Conservation (phyloP, 2,329 filamentous ascomycete genomes). For the Sphaerulina populicola region DNA sequence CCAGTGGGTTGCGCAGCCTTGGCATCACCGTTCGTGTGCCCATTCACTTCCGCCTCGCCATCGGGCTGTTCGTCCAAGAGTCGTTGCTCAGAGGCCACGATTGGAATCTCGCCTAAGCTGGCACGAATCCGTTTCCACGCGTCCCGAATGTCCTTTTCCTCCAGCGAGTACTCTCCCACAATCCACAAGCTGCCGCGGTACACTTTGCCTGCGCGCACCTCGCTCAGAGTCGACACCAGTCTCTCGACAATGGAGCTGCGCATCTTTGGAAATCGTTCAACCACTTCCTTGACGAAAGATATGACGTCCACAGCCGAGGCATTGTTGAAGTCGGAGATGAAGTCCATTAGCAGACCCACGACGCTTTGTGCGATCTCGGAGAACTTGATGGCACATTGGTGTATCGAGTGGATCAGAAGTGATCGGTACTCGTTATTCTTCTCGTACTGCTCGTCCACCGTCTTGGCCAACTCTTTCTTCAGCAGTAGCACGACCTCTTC, state of each 20-base stretch:
- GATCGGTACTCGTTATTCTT: slow-evolving; percentile 95
- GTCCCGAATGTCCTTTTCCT: slow-evolving; percentile 87
- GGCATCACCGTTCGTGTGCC: slow-evolving; percentile 71
- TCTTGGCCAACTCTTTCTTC: slow-evolving; percentile 97
- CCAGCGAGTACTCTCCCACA: slow-evolving; percentile 90
- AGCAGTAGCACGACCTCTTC: slow-evolving; percentile 92
- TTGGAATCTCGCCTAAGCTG: slow-evolving; percentile 92
- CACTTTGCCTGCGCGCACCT: slow-evolving; percentile 93
- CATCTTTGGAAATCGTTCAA: slow-evolving; percentile 91
- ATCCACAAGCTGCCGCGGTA: slow-evolving; percentile 97
- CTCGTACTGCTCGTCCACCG: slow-evolving; percentile 96
- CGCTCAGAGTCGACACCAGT: slow-evolving; percentile 78
- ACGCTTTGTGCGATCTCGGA: slow-evolving; percentile 96
- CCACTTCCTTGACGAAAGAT: slow-evolving; percentile 96
- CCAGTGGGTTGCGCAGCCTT: slow-evolving; percentile 70
- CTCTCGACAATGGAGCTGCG: slow-evolving; percentile 79
- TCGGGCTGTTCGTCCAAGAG: slow-evolving; percentile 75
- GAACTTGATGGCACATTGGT: slow-evolving; percentile 98
- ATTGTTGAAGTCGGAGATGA: slow-evolving; percentile 97
- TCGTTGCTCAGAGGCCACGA: slow-evolving; percentile 87
- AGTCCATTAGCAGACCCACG: slow-evolving; percentile 95
- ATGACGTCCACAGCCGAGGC: slow-evolving; percentile 95
- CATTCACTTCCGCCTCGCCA: slow-evolving; percentile 50
- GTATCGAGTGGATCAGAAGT: slow-evolving; percentile 90
- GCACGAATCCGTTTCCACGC: slow-evolving; percentile 94